Evolutionary conservation across 371 early-diverging fungal genomes (phyloP).

Genomic region (Dinochytrium kinnereticum): DNA sequence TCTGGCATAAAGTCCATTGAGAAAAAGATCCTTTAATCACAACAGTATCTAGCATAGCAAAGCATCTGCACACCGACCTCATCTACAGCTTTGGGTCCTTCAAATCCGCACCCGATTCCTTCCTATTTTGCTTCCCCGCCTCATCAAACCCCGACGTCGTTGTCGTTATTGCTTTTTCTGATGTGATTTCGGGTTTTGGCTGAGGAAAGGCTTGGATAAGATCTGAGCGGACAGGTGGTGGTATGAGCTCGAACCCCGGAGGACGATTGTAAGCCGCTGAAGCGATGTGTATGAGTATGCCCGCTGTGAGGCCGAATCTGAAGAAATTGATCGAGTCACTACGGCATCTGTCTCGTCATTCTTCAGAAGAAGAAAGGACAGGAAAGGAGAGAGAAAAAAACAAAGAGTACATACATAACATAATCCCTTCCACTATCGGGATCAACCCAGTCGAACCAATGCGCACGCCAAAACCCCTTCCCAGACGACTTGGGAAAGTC

Average conservation of each 20-base stretch:
- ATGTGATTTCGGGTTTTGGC: background rate
- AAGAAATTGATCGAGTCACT: background rate
- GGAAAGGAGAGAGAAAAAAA: background rate
- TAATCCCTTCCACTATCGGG: background rate
- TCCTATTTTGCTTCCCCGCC: too few relatives aligned
- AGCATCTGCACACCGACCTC: too few relatives aligned
- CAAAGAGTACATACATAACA: slow-evolving; percentile 14
- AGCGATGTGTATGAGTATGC: slow-evolving; percentile 37
- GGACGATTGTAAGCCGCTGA: slow-evolving; percentile 25
- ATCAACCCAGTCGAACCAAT: slow-evolving; percentile 22
- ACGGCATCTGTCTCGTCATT: too few relatives aligned
- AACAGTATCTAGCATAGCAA: too few relatives aligned
- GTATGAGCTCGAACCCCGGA: slow-evolving; percentile 35
- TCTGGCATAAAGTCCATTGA: too few relatives aligned
- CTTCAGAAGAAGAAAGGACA: background rate
- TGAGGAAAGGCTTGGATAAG: background rate
- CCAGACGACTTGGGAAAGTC: background rate
- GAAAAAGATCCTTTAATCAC: too few relatives aligned
- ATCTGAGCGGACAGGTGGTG: slow-evolving; percentile 7
- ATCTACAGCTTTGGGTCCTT: too few relatives aligned
- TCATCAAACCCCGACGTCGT: too few relatives aligned
- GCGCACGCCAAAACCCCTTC: slow-evolving; percentile 17
- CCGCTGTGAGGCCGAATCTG: slow-evolving; percentile 45
- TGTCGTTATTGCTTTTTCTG: too few relatives aligned
- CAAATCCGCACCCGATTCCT: too few relatives aligned